phyloP scores from a whole-genome alignment of 116 monocot species.

The Iris pallida region DNA sequence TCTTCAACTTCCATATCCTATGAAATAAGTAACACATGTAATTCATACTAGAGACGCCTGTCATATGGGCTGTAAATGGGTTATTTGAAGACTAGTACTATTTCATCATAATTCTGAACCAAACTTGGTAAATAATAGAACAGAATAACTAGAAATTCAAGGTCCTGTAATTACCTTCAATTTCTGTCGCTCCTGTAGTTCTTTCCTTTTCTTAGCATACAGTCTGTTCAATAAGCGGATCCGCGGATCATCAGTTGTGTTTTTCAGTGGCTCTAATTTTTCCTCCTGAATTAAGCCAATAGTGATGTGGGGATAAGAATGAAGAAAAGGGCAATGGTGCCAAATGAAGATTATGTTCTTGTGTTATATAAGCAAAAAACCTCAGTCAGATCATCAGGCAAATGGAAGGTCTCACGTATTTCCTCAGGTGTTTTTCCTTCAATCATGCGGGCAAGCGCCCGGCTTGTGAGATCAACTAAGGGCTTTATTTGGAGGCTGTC shows the following conservation, averaged over 20 bases:
- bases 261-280: constrained; percentile 51
- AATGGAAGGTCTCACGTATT: constrained; percentile 53
- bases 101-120: no score
- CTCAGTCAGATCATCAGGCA: constrained; percentile 64
- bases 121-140: neutral
- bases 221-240: constrained; percentile 48
- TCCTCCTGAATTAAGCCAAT: constrained; percentile 30
- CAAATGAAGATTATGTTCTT: no score
- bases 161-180: constrained; percentile 24
- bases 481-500: constrained; percentile 44
- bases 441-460: constrained; percentile 53
- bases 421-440: constrained; percentile 56
- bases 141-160: neutral
- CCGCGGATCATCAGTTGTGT: constrained; percentile 42
- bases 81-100: no score
- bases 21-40: constrained; percentile 10
- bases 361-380: constrained; percentile 12
- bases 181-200: constrained; percentile 41
- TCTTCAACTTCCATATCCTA: constrained; percentile 42
- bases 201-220: constrained; percentile 51
- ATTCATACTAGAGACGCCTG: no score
- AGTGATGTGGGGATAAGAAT: neutral
- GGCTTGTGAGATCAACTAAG: constrained; percentile 47
- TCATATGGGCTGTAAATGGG: no score
- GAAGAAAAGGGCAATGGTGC: no score